A percentile compares a stretch with the other conserved stretches of the same genome.
phyloP scores from a whole-genome alignment of 140 eudicot genomes.

The Ambrosia hybrid region DNA sequence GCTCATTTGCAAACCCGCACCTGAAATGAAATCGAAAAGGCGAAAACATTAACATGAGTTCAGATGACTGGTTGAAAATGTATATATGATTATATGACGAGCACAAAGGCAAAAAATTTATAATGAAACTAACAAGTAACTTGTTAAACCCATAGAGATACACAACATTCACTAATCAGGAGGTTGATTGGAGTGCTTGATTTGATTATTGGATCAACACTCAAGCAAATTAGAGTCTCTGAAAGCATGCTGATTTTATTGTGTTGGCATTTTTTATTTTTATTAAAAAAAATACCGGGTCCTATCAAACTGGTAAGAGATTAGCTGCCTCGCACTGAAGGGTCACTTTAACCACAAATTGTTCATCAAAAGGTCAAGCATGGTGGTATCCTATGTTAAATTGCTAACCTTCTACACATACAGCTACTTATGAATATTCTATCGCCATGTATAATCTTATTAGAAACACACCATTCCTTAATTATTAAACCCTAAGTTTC shows the following conservation, averaged over 20 bases:
- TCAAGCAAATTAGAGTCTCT: background rate
- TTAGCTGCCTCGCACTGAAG: background rate
- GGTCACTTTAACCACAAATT: background rate
- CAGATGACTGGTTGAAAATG: background rate
- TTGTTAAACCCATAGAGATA: background rate
- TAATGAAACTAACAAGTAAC: background rate
- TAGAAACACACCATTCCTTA: background rate
- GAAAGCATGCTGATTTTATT: background rate
- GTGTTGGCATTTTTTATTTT: background rate
- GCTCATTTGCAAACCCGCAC: constrained; percentile 4
- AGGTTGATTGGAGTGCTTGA: background rate
- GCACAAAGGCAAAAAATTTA: background rate
- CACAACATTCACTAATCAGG: background rate
- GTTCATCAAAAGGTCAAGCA: background rate
- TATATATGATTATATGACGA: background rate
- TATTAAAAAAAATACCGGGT: background rate
- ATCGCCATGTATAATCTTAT: background rate
- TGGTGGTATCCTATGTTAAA: background rate
- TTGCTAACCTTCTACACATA: background rate
- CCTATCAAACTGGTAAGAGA: background rate
- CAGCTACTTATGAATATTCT: background rate
- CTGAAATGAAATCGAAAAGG: constrained; percentile 21
- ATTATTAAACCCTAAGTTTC: background rate
- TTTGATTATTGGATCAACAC: background rate
- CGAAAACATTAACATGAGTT: background rate